Evolutionary conservation across 2,329 filamentous ascomycete species (phyloP).

Genomic region (Phialophora verrucosa): DNA sequence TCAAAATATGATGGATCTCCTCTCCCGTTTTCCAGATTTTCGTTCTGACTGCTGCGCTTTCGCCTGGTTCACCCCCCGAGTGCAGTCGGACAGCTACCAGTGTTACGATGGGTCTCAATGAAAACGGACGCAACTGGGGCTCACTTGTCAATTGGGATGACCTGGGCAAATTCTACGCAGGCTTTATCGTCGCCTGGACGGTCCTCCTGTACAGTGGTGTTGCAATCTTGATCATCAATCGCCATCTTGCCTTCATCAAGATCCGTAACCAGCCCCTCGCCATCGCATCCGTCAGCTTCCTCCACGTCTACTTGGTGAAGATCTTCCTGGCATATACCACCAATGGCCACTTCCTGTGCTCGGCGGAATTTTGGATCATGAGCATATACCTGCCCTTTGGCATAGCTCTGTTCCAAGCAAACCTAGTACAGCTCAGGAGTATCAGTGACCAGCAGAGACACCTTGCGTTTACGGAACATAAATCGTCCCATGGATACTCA

Average conservation of each 20-base stretch:
- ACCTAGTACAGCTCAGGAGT: conserved; percentile 61
- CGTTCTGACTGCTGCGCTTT: not conserved
- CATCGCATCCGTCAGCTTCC: conserved; percentile 37
- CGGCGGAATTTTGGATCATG: conserved; percentile 68
- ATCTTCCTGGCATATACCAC: conserved; percentile 41
- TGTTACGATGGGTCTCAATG: conserved; percentile 7
- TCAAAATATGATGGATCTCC: not conserved
- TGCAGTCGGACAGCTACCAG: not conserved
- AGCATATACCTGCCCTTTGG: conserved; percentile 65
- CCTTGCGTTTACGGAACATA: not conserved
- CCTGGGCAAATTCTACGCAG: conserved; percentile 12
- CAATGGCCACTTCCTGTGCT: conserved; percentile 49
- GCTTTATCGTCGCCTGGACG: conserved; percentile 25
- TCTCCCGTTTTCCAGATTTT: conserved; percentile 4
- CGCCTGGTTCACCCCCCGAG: not conserved
- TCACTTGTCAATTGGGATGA: conserved; percentile 15
- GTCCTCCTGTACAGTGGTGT: conserved; percentile 17
- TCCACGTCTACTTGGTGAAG: conserved; percentile 42
- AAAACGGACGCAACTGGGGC: conserved; percentile 10
- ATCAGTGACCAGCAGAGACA: conserved; percentile 16
- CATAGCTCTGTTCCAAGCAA: conserved; percentile 66
- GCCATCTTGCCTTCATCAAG: conserved; percentile 37
- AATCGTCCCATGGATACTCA: not conserved
- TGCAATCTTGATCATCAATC: conserved; percentile 23
- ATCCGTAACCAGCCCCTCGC: conserved; percentile 41